These are phyloP conservation scores for Parsonsia alboflavescens DNA, from an alignment of 257 asterid species.

Conservation along the genomic window DNA sequence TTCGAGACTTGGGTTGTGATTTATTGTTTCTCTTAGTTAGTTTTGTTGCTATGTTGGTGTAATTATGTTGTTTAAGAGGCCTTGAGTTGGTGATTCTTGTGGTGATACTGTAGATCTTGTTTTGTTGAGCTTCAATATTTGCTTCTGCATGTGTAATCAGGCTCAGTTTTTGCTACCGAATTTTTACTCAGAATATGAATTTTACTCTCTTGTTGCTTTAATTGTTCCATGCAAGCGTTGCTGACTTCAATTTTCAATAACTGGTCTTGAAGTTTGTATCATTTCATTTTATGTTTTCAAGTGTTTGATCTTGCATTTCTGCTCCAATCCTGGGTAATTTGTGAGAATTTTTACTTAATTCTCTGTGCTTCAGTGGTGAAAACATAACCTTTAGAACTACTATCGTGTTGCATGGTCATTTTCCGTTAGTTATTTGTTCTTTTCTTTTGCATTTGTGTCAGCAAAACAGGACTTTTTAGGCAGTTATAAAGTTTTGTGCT, in stretches of 20 bases:
- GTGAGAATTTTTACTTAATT: not conserved
- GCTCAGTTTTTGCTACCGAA: not conserved
- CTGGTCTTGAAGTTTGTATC: not conserved
- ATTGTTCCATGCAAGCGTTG: not conserved
- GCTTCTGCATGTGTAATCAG: not conserved
- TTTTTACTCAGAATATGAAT: not conserved
- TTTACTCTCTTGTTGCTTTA: not conserved
- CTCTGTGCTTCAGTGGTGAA: not conserved
- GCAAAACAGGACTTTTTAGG: constrained; percentile 10
- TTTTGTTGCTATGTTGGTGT: not conserved
- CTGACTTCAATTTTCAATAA: not conserved
- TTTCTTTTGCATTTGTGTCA: not conserved
- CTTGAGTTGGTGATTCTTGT: not conserved
- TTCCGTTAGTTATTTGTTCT: not conserved
- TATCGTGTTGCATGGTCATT: not conserved
- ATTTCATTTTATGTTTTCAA: not conserved
- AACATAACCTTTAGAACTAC: too few relatives aligned
- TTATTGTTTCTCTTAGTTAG: constrained; percentile 18
- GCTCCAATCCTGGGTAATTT: not conserved
- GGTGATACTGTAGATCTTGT: constrained; percentile 9
- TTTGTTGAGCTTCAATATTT: not conserved
- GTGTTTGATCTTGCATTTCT: not conserved
- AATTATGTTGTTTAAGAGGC: not conserved
- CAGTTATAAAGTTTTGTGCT: constrained; percentile 6
- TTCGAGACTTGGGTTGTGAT: constrained; percentile 12